Conservation (phyloP, 768 basidiomycete species). For the Hydnum rufescens region DNA sequence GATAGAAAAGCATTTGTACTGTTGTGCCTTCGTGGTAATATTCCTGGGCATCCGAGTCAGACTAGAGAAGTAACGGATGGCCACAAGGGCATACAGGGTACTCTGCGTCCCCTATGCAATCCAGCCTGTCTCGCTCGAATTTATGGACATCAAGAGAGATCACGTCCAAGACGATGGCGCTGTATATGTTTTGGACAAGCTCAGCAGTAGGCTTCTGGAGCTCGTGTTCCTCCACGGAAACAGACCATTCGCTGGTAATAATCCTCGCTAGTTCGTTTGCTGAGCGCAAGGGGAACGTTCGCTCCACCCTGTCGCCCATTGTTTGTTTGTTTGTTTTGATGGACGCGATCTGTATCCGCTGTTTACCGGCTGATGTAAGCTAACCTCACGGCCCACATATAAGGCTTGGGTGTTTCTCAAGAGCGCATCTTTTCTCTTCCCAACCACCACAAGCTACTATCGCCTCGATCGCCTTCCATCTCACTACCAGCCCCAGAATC, state of each 20-base stretch:
- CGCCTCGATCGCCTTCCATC: background rate
- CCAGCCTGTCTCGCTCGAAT: background rate
- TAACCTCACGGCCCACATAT: background rate
- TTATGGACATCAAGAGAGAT: background rate
- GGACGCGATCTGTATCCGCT: background rate
- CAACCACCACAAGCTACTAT: background rate
- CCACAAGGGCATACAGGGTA: background rate
- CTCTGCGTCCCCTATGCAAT: background rate
- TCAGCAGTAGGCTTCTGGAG: background rate
- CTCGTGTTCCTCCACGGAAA: background rate
- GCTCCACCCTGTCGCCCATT: background rate
- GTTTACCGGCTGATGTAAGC: background rate
- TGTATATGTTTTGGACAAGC: background rate
- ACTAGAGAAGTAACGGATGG: too few relatives aligned
- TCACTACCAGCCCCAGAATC: background rate
- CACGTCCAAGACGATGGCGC: background rate
- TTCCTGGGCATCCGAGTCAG: background rate
- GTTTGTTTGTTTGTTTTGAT: background rate
- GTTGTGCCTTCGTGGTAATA: background rate
- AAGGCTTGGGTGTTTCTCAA: too few relatives aligned
- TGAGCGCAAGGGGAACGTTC: background rate
- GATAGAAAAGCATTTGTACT: constrained; percentile 2
- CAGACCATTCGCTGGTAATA: background rate
- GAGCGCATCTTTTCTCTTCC: too few relatives aligned
- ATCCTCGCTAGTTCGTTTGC: background rate